Conservation (phyloP, 768 basidiomycete genomes). For the Lactarius sp. region DNA sequence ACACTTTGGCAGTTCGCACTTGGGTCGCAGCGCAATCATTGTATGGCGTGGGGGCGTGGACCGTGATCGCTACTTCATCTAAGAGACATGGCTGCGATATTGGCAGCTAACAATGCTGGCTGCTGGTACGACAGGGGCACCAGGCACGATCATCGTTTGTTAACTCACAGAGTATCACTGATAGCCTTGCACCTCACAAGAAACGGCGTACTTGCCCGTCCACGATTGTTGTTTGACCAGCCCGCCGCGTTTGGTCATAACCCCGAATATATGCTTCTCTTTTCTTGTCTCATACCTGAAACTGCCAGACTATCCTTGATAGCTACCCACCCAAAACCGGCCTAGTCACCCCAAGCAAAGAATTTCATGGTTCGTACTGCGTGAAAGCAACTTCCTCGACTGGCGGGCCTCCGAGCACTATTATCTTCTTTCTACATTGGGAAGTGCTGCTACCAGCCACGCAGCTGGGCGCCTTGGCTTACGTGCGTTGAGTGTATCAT, state of each 20-base stretch:
- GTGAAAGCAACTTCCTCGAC: slow-evolving; percentile 8
- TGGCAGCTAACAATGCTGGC: background rate
- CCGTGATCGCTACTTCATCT: slow-evolving; percentile 31
- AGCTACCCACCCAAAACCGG: background rate
- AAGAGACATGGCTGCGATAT: background rate
- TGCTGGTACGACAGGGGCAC: background rate
- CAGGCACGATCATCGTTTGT: slow-evolving; percentile 3
- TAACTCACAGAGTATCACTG: background rate
- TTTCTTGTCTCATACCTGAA: background rate
- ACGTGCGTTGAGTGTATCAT: slow-evolving; percentile 10
- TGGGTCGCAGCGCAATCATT: slow-evolving; percentile 36
- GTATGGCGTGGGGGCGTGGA: slow-evolving; percentile 53
- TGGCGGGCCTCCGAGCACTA: slow-evolving; percentile 6
- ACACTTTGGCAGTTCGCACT: slow-evolving; percentile 38
- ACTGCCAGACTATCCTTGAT: background rate
- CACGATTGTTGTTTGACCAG: background rate
- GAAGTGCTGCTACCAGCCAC: slow-evolving; percentile 4
- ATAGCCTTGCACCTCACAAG: background rate
- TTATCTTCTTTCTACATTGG: slow-evolving; percentile 19
- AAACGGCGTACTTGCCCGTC: background rate
- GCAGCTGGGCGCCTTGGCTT: slow-evolving; percentile 18
- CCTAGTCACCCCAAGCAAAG: background rate
- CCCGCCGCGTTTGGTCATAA: background rate
- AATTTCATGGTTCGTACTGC: background rate
- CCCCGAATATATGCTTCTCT: background rate